phyloP scores from a whole-genome alignment of 306 rosid genomes.

The Neltuma alba region DNA sequence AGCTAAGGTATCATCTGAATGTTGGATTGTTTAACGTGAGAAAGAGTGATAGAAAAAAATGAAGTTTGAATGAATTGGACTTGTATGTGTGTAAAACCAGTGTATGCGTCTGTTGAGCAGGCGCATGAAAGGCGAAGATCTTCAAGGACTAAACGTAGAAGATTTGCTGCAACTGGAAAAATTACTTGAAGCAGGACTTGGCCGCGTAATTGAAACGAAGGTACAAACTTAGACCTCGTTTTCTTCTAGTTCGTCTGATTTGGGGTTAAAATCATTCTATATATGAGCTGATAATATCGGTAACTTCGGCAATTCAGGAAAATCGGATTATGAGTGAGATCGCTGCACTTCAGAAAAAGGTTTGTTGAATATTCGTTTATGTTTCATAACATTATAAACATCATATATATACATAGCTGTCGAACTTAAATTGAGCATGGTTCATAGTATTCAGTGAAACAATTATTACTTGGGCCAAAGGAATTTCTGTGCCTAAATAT shows the following conservation, averaged over 20 bases:
- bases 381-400: background rate
- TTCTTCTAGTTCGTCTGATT: background rate
- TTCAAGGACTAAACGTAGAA: conserved; percentile 33
- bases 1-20: conserved; percentile 39
- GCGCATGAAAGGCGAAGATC: conserved; percentile 41
- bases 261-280: background rate
- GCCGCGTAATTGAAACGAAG: conserved; percentile 33
- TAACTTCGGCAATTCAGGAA: conserved; percentile 37
- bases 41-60: background rate
- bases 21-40: background rate
- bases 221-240: background rate
- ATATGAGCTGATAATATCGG: background rate
- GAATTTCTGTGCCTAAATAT: background rate
- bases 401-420: background rate
- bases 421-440: background rate
- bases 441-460: background rate
- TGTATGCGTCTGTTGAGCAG: conserved; percentile 13
- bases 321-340: conserved; percentile 34
- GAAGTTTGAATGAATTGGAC: background rate
- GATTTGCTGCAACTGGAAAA: conserved; percentile 43
- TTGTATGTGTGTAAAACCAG: background rate
- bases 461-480: background rate
- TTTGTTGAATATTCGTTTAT: background rate
- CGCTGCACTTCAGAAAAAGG: conserved; percentile 37
- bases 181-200: conserved; percentile 33